A percentile compares a stretch with the other conserved stretches of the same genome.
Evolutionary conservation across 352 stramenopile species (phyloP).

Genomic region (Phytophthora idaei): DNA sequence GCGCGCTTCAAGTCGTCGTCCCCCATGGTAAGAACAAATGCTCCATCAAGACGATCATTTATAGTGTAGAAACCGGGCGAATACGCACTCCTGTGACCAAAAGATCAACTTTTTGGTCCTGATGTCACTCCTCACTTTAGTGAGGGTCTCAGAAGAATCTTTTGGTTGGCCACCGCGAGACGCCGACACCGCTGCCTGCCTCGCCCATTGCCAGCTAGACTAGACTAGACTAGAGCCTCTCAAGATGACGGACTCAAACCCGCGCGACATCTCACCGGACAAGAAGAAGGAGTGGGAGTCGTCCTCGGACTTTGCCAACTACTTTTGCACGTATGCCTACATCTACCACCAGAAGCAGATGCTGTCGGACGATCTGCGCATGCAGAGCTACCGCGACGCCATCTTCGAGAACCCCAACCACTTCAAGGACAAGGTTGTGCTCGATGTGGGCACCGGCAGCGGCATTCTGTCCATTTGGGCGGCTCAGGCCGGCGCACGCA

Average conservation of each 20-base stretch:
- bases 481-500: constrained; percentile 97
- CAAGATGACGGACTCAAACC: constrained; percentile 30
- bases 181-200: not conserved
- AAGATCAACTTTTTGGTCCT: not conserved
- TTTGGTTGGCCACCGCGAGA: constrained; percentile 19
- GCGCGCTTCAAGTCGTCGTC: constrained; percentile 47
- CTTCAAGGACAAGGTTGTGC: constrained; percentile 99
- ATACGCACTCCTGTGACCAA: too few species aligned
- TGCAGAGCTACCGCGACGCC: constrained; percentile 98
- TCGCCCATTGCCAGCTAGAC: not conserved
- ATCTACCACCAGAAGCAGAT: constrained; percentile 98
- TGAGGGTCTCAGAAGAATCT: not conserved
- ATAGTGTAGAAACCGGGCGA: too few species aligned
- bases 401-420: constrained; percentile 98
- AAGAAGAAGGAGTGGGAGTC: constrained; percentile 85
- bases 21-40: constrained; percentile 6
- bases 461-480: constrained; percentile 99
- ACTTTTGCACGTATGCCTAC: constrained; percentile 91
- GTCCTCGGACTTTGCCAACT: constrained; percentile 90
- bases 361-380: constrained; percentile 99
- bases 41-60: too few species aligned
- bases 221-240: constrained; percentile 2
- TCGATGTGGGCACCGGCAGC: constrained; percentile 99
- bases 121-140: not conserved
- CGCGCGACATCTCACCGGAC: constrained; percentile 68